Percentiles rank a stretch among this genome's conserved stretches.
Evolutionary conservation across 2,329 filamentous ascomycete genomes (phyloP).

Genomic region (Magnaporthales sp.): DNA sequence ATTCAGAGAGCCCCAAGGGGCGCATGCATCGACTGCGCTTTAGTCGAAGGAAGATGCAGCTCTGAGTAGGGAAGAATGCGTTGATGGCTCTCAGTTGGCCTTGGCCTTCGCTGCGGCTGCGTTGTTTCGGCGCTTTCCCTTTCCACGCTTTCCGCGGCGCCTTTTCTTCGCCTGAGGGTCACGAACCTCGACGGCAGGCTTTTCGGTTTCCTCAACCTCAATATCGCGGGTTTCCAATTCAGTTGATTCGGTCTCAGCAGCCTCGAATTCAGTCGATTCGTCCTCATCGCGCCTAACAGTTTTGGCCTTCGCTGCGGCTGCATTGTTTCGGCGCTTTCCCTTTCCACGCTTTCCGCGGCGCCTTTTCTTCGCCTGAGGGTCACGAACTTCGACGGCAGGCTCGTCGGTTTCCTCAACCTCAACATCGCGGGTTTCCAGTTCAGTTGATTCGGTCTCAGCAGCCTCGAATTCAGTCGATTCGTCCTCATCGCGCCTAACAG

Average conservation of each 20-base stretch:
- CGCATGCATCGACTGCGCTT: background rate
- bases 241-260: too few species aligned
- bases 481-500: background rate
- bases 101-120: background rate
- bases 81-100: background rate
- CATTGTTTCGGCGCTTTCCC: too few species aligned
- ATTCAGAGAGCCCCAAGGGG: background rate
- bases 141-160: background rate
- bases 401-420: background rate
- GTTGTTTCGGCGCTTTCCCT: background rate
- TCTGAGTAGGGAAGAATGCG: too few species aligned
- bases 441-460: too few species aligned
- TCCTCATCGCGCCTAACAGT: background rate
- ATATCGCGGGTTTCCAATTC: too few species aligned
- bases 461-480: too few species aligned
- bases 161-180: background rate
- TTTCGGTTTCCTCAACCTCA: background rate
- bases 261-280: too few species aligned
- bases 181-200: too few species aligned
- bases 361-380: background rate
- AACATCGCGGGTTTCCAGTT: too few species aligned
- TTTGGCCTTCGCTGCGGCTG: too few species aligned
- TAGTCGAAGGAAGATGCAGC: too few species aligned
- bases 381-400: background rate
- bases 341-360: background rate